phyloP scores from a whole-genome alignment of 1,284 basidiomycete genomes.

The Ustilago shanxiensis region DNA sequence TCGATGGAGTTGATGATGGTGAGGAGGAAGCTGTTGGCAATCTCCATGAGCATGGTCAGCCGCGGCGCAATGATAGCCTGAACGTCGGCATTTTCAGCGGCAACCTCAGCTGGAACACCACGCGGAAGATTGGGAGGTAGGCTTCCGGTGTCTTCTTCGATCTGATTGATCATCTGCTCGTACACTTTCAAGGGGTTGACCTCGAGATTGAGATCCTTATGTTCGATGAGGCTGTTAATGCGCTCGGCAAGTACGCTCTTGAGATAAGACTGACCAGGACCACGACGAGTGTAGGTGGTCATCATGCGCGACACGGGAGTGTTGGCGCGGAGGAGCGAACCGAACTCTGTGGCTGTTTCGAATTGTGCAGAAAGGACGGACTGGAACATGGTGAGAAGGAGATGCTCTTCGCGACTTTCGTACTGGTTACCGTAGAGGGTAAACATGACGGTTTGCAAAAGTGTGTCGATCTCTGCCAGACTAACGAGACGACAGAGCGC shows the following conservation, averaged over 20 bases:
- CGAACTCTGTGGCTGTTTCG: constrained; percentile 97
- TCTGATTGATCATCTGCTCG: constrained; percentile 77
- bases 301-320: constrained; percentile 99
- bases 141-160: constrained; percentile 93
- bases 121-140: constrained; percentile 89
- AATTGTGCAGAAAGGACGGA: constrained; percentile 98
- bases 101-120: constrained; percentile 92
- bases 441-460: constrained; percentile 99
- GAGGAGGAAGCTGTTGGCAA: constrained; percentile 93
- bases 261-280: constrained; percentile 96
- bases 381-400: constrained; percentile 97
- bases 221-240: constrained; percentile 97
- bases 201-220: constrained; percentile 97
- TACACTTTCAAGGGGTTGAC: constrained; percentile 95
- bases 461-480: constrained; percentile 94
- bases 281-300: constrained; percentile 98
- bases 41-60: constrained; percentile 98
- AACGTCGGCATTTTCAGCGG: constrained; percentile 90
- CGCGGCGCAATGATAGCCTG: constrained; percentile 97
- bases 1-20: constrained; percentile 99
- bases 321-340: constrained; percentile 94
- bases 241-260: constrained; percentile 95
- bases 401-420: constrained; percentile 96
- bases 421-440: constrained; percentile 99
- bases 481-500: constrained; percentile 96